A percentile compares a stretch with the other conserved stretches of the same genome.
These are phyloP conservation scores for Dictyophora rubrovolvata DNA, from an alignment of 768 basidiomycete species.

Conservation along the genomic window DNA sequence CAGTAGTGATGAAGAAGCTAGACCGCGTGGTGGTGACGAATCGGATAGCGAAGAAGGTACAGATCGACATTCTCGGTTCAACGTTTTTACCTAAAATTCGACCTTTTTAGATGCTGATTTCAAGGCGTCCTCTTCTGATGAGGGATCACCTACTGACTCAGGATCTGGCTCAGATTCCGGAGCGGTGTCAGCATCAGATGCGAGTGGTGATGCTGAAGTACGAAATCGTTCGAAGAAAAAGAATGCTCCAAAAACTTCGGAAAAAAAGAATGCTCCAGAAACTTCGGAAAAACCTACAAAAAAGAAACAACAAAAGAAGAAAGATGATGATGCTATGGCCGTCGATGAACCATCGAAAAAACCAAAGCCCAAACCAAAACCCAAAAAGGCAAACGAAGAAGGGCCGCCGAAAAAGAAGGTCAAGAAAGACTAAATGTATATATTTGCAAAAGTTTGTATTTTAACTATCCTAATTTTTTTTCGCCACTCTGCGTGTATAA, in stretches of 20 bases:
- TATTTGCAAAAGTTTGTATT: not conserved
- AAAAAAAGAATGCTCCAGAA: constrained; percentile 9
- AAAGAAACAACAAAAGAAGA: constrained; percentile 27
- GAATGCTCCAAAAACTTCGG: constrained; percentile 8
- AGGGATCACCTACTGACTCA: constrained; percentile 74
- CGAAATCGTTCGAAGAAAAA: constrained; percentile 28
- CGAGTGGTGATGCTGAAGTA: constrained; percentile 67
- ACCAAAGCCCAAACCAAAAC: constrained; percentile 32
- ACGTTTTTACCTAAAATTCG: not conserved
- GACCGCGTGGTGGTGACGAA: constrained; percentile 47
- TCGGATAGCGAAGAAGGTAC: constrained; percentile 70
- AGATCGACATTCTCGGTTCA: constrained; percentile 12
- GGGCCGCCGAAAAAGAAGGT: constrained; percentile 70
- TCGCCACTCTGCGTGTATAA: not conserved
- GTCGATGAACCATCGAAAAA: constrained; percentile 25
- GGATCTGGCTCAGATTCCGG: constrained; percentile 55
- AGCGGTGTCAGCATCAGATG: constrained; percentile 75
- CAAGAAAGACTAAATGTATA: constrained; percentile 32
- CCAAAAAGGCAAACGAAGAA: constrained; percentile 27
- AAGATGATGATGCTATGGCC: constrained; percentile 43
- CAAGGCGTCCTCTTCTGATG: constrained; percentile 72
- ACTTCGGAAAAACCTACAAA: constrained; percentile 13
- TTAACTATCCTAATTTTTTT: no score
- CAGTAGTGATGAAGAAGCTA: constrained; percentile 53
- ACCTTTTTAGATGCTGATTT: constrained; percentile 73